Percentiles rank a stretch among this genome's conserved stretches.
Evolutionary conservation across 2,329 filamentous ascomycete species (phyloP).

Genomic region (Talaromyces albobiverticillius): DNA sequence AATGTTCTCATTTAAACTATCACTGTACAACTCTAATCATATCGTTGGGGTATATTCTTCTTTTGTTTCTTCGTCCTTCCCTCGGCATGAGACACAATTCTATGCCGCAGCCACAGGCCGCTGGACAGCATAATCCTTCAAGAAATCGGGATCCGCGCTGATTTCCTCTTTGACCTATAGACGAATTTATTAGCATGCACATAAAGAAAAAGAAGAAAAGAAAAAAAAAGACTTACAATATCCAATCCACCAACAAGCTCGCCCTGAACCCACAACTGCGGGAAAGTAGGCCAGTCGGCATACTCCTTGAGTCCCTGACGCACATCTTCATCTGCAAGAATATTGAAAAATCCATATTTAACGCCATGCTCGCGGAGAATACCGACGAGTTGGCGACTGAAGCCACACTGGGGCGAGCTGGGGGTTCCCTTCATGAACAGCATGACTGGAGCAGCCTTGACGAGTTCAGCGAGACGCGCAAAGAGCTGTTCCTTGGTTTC

Average conservation of each 20-base stretch:
- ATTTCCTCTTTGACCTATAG: conserved; percentile 88
- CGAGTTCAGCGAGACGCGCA: conserved; percentile 74
- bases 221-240: conserved; percentile 65
- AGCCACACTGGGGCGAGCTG: conserved; percentile 82
- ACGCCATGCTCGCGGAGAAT: conserved; percentile 85
- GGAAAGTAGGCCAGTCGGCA: conserved; percentile 98
- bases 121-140: conserved; percentile 65
- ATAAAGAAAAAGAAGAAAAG: conserved; percentile 21
- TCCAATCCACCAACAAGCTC: conserved; percentile 91
- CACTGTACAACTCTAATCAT: conserved; percentile 2
- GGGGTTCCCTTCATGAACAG: conserved; percentile 98
- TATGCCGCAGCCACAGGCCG: conserved; percentile 23
- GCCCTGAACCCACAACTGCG: conserved; percentile 87
- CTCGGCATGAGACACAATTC: not conserved
- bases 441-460: conserved; percentile 96
- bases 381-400: conserved; percentile 83
- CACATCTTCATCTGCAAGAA: conserved; percentile 94
- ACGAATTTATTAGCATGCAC: conserved; percentile 1
- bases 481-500: conserved; percentile 80
- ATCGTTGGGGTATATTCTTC: conserved; percentile 8
- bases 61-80: not conserved
- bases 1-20: conserved; percentile 4
- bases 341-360: conserved; percentile 99
- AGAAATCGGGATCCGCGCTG: conserved; percentile 75
- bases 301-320: conserved; percentile 94